These are phyloP conservation scores for Nakazawaea holstii DNA, from an alignment of 805 yeast species.

Conservation along the genomic window DNA sequence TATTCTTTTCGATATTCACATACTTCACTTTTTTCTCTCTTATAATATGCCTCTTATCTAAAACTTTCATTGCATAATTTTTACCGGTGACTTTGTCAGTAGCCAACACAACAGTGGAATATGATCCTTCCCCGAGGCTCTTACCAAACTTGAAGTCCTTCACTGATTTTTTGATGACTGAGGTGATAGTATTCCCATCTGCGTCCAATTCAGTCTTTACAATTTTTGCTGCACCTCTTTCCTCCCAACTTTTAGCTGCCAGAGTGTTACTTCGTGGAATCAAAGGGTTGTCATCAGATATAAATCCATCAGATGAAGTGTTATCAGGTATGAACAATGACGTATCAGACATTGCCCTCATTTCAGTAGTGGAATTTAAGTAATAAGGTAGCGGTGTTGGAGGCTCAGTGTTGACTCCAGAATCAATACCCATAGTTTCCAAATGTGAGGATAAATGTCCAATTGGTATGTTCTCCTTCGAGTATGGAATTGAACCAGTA, in stretches of 20 bases:
- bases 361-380: not conserved
- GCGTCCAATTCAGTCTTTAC: constrained; percentile 37
- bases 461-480: constrained; percentile 9
- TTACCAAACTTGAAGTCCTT: constrained; percentile 86
- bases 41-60: constrained; percentile 83
- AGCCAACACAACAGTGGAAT: constrained; percentile 88
- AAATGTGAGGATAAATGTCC: constrained; percentile 9
- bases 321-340: constrained; percentile 9
- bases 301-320: not conserved
- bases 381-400: constrained; percentile 4
- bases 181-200: constrained; percentile 46
- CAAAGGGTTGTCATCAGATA: constrained; percentile 4
- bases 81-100: constrained; percentile 60
- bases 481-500: constrained; percentile 1
- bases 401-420: not conserved
- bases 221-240: constrained; percentile 54
- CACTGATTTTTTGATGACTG: constrained; percentile 49
- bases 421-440: constrained; percentile 1
- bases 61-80: constrained; percentile 69
- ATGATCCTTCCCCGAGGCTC: constrained; percentile 92
- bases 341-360: constrained; percentile 12
- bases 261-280: constrained; percentile 7
- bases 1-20: constrained; percentile 90
- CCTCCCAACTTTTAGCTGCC: constrained; percentile 43
- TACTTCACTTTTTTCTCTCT: constrained; percentile 92